A percentile compares a stretch with the other conserved stretches of the same genome.
phyloP scores from a whole-genome alignment of 1,139 yeast genomes.

The Diutina ranongensis region DNA sequence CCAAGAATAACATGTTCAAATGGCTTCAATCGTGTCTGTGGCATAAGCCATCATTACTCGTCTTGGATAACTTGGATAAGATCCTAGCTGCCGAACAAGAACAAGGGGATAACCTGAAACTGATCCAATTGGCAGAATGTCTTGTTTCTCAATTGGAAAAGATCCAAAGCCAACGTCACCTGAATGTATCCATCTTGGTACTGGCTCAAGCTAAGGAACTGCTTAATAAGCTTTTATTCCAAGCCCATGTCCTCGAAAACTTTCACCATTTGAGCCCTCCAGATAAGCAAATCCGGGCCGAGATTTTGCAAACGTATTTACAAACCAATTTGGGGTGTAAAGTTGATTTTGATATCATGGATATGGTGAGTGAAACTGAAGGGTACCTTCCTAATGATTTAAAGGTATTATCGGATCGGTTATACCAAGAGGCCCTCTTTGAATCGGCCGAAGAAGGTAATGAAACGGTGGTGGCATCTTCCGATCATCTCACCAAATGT shows the following conservation, averaged over 20 bases:
- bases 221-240: conserved; percentile 48
- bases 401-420: conserved; percentile 59
- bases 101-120: conserved; percentile 48
- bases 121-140: conserved; percentile 46
- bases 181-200: conserved; percentile 42
- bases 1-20: conserved; percentile 25
- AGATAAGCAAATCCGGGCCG: conserved; percentile 46
- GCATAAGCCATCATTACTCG: conserved; percentile 66
- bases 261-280: conserved; percentile 58
- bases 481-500: conserved; percentile 41
- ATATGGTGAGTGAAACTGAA: conserved; percentile 71
- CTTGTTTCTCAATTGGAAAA: conserved; percentile 28
- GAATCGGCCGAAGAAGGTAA: conserved; percentile 9
- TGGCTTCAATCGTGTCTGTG: conserved; percentile 58
- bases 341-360: conserved; percentile 45
- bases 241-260: conserved; percentile 63
- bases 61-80: conserved; percentile 76
- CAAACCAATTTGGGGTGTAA: conserved; percentile 18
- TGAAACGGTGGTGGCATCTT: conserved; percentile 13
- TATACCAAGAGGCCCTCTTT: conserved; percentile 55
- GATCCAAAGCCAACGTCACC: conserved; percentile 25
- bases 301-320: conserved; percentile 39
- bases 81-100: conserved; percentile 65
- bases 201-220: conserved; percentile 57
- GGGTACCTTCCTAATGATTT: conserved; percentile 84